Evolutionary conservation across 805 yeast genomes (phyloP).

Genomic region (Henningerozyma blattae): DNA sequence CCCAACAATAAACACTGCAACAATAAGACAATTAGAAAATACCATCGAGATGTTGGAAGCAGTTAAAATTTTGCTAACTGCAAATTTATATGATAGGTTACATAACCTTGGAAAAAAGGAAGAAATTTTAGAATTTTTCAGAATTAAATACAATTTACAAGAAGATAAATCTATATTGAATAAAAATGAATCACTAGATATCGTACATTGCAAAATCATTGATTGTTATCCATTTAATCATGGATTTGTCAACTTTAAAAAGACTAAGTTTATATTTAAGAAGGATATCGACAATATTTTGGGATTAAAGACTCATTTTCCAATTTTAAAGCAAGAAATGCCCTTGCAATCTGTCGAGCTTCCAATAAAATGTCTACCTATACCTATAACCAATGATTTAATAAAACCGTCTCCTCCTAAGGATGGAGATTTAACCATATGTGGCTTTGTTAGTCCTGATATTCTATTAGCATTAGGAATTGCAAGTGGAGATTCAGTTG

Average conservation of each 20-base stretch:
- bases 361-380: slow-evolving; percentile 6
- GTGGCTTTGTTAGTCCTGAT: slow-evolving; percentile 14
- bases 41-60: slow-evolving; percentile 7
- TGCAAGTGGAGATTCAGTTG: slow-evolving; percentile 14
- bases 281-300: slow-evolving; percentile 4
- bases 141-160: slow-evolving; percentile 11
- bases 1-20: neutral
- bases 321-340: neutral
- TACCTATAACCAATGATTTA: slow-evolving; percentile 8
- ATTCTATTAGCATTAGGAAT: slow-evolving; percentile 11
- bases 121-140: slow-evolving; percentile 13
- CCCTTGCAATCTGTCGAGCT: neutral
- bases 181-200: slow-evolving; percentile 6
- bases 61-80: slow-evolving; percentile 8
- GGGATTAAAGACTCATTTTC: neutral
- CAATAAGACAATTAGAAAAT: no score
- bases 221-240: slow-evolving; percentile 9
- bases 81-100: slow-evolving; percentile 13
- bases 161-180: slow-evolving; percentile 9
- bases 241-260: slow-evolving; percentile 12
- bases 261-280: slow-evolving; percentile 13
- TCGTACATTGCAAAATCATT: slow-evolving; percentile 11
- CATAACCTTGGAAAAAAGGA: slow-evolving; percentile 4
- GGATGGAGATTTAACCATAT: slow-evolving; percentile 16
- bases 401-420: slow-evolving; percentile 5